Base-by-base conservation (phyloP, 345 rosid species). In the Reutealis trisperma region DNA sequence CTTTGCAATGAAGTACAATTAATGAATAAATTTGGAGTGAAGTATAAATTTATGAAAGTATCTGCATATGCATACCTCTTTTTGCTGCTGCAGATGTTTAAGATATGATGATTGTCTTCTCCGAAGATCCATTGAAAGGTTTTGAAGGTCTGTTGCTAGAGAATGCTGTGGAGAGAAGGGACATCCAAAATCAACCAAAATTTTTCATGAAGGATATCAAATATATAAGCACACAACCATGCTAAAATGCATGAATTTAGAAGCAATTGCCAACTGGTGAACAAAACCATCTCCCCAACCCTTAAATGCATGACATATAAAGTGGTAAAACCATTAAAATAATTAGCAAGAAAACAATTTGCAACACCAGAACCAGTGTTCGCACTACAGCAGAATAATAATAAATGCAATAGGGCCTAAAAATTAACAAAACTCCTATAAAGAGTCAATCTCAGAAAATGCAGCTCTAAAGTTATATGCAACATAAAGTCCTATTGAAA, bases 141-240 rank as follows among this genome's bases (percentile, higher is more conserved):
- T 78, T 83, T 91, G 97, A 37, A 93, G 98, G 81, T 96, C 97
- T 54, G 94, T 93, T 42, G 99, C 99, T 74, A 96, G 94, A 51
- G 95, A 91, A n/a, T 90, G 83, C 93, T 91, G 87, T 62, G 25
- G 41, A 15, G 27, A 67, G 24, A 65, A 61, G 54, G 62, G 57
- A 66, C 41, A 67, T 49, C n/a, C 41, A 44, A 51, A 27, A 68
- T 49, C 21, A 68, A 49, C n/a, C 24, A 49, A 21, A 68, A 41
- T 47, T 6, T 37, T 5, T 67, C 68, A 64, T 32, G 8, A 15
- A 44, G 0, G 24, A 41, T 10, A 67, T 11, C 16, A 1, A 44
- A 27, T 54, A n/a, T 67, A 44, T 21, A 67, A 51, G 30, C 63
- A 24, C 55, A 2, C 24, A 32, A 22, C 14, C 32, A n/a, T 62